Conservation (phyloP, 805 yeast genomes). For the Spencermartinsiella europaea region DNA sequence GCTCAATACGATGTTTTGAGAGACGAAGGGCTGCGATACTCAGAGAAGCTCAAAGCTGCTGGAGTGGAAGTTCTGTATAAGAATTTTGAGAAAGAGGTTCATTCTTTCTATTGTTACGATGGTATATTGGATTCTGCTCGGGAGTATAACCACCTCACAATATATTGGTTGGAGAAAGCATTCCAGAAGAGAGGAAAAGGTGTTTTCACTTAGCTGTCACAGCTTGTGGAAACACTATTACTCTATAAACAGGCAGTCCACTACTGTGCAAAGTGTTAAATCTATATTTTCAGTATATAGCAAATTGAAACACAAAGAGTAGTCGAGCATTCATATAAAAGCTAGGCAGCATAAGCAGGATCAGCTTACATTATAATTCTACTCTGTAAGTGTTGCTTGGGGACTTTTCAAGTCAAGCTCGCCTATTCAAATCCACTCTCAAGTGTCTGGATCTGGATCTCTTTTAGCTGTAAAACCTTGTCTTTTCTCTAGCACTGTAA, state of each 20-base stretch:
- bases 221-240: background rate
- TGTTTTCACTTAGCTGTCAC: background rate
- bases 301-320: background rate
- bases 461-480: too few relatives aligned
- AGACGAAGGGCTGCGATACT: constrained; percentile 7
- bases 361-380: background rate
- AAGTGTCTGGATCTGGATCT: too few relatives aligned
- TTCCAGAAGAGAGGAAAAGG: background rate
- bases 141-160: background rate
- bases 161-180: background rate
- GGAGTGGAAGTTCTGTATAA: background rate
- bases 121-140: constrained; percentile 6
- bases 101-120: constrained; percentile 3
- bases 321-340: background rate
- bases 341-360: background rate
- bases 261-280: too few relatives aligned
- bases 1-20: constrained; percentile 9
- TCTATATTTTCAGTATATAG: background rate
- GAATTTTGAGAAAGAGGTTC: constrained; percentile 4
- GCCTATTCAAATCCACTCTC: too few relatives aligned
- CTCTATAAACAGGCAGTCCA: background rate
- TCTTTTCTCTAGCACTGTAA: too few relatives aligned
- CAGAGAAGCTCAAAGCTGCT: constrained; percentile 4
- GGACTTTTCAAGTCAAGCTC: too few relatives aligned
- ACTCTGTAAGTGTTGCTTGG: background rate